phyloP scores from a whole-genome alignment of 2,329 filamentous ascomycete genomes.

The Leptographium procerum region DNA sequence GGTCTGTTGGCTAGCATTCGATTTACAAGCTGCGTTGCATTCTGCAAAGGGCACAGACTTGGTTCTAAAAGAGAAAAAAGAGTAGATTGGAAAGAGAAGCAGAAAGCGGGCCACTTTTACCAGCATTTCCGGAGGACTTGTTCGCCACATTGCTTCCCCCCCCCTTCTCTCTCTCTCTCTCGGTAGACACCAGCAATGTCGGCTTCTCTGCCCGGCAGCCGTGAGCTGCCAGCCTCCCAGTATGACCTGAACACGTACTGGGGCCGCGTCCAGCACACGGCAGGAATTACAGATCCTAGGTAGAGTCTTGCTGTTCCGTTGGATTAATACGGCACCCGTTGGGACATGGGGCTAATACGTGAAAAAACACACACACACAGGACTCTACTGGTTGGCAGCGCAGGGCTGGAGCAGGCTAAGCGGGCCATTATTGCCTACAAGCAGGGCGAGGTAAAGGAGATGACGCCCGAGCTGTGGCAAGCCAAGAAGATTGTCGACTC shows the following conservation, averaged over 20 bases:
- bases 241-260: conserved; percentile 91
- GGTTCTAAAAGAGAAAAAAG: too few relatives aligned
- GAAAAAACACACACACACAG: conserved; percentile 27
- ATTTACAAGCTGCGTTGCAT: neutral
- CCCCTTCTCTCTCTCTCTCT: neutral
- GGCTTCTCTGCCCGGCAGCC: conserved; percentile 51
- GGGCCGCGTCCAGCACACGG: conserved; percentile 84
- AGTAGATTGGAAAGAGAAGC: too few relatives aligned
- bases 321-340: too few relatives aligned
- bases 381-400: conserved; percentile 68
- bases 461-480: conserved; percentile 86
- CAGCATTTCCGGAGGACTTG: too few relatives aligned
- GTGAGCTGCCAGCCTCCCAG: conserved; percentile 82
- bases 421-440: conserved; percentile 74
- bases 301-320: too few relatives aligned
- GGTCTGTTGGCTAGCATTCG: neutral
- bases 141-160: too few relatives aligned
- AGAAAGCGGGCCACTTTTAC: too few relatives aligned
- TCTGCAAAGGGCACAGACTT: too few relatives aligned
- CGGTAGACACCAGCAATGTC: conserved; percentile 38
- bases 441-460: conserved; percentile 62
- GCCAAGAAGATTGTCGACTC: conserved; percentile 98
- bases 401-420: conserved; percentile 80
- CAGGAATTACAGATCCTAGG: conserved; percentile 74
- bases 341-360: neutral